Evolutionary conservation across 2,329 filamentous ascomycete genomes (phyloP), one percentile per base, ranked within the genome.

Genomic region (Colletotrichum endophyticum): DNA sequence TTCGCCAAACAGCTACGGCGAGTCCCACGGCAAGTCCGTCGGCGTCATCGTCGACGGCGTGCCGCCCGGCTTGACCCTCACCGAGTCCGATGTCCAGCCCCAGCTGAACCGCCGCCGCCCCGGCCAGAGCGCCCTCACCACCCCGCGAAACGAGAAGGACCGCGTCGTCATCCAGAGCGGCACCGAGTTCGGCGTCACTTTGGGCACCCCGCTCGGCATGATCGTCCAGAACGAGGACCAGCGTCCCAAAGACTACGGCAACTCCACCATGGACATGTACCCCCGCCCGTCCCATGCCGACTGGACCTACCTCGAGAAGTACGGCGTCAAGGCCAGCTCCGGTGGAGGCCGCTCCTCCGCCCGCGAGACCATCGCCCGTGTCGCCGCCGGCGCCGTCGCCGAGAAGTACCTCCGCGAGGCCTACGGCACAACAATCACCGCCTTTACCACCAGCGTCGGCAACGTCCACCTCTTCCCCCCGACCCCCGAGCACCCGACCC

Each of bases 291-390:
- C 93, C 84, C 97, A 99, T 86, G 96, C 97, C 76, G 96, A 99
- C 87, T 98, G 94, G 92, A 99, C 97, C 77, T 99, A 99, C 87
- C 90, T 98, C 77, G 95, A 98, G 85, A 99, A 99, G 88, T 99
- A 99, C 85, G 96, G 96, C 73, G 93, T 98, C 80, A 98, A 98
- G 89, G 96, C 97, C 49, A 95, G 92, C 84, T 75, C 74, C 77
- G 96, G 97, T 75, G 96, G 97, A 80, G 96, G 97, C 70, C 91
- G 97, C 78, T 96, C 94, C 84, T 96, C 94, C 84, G 97, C 97
- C n/a, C 90, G 96, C 79, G 96, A 99, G 90, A 99, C 96, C 13
- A 98, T 99, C 83, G 95, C 94, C 78, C 92, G 96, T 80, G 96
- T 99, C 27, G 96, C 96, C 67, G 96, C 96, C 25, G 96, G 96